phyloP scores from a whole-genome alignment of 2,329 filamentous ascomycete genomes.

The Neoascochyta sp. region DNA sequence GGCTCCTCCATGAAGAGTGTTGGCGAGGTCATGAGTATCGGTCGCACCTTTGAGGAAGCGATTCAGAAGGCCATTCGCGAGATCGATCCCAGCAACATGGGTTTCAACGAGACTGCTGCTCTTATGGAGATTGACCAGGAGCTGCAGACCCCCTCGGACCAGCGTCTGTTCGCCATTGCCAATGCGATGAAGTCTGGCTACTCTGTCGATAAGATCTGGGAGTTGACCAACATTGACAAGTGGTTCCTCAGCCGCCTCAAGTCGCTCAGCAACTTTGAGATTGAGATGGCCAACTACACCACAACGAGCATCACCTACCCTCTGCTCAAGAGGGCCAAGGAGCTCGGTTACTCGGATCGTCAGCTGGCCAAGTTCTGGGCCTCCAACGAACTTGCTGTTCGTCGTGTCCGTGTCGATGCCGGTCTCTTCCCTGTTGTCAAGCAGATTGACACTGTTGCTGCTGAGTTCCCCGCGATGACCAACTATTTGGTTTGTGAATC shows the following conservation, averaged over 20 bases:
- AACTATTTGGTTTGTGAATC: too few relatives aligned
- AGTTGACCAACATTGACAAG: conserved; percentile 97
- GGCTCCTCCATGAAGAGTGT: conserved; percentile 99
- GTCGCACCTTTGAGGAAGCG: conserved; percentile 93
- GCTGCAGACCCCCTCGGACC: conserved; percentile 94
- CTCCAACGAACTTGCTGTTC: conserved; percentile 88
- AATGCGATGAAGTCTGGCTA: conserved; percentile 97
- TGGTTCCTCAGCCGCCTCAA: conserved; percentile 96
- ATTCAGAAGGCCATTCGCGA: conserved; percentile 97
- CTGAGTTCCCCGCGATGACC: conserved; percentile 89
- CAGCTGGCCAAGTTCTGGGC: conserved; percentile 93
- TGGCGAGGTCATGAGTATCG: conserved; percentile 98
- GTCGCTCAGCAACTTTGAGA: conserved; percentile 83
- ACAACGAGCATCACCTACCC: conserved; percentile 62
- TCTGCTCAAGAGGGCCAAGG: conserved; percentile 79
- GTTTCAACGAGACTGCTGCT: conserved; percentile 79
- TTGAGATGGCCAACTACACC: conserved; percentile 66
- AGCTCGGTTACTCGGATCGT: conserved; percentile 88
- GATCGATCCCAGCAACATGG: conserved; percentile 91
- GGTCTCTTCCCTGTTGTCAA: conserved; percentile 88
- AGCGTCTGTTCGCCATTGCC: conserved; percentile 93
- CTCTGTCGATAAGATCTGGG: conserved; percentile 94
- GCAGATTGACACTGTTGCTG: conserved; percentile 97
- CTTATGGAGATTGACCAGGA: conserved; percentile 96
- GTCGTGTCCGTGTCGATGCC: conserved; percentile 77